Conservation (phyloP, 345 rosid species). For the Dipteronia dyeriana region DNA sequence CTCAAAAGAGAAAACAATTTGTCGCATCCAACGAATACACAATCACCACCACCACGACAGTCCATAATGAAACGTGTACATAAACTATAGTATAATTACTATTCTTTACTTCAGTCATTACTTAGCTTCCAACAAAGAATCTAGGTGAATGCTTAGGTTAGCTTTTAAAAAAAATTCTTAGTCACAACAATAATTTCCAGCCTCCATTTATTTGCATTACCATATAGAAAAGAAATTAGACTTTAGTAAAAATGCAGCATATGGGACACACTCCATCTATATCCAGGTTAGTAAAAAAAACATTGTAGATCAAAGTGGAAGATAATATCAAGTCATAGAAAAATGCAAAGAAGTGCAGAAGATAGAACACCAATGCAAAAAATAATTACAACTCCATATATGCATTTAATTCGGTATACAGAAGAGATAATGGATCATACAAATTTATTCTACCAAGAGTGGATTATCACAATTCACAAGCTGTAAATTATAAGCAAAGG, state of each 20-base stretch:
- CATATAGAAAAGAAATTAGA: not conserved
- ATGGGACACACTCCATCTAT: not conserved
- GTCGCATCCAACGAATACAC: not conserved
- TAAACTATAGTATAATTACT: not conserved
- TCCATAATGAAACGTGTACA: not conserved
- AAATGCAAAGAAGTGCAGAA: not conserved
- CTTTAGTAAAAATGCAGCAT: not conserved
- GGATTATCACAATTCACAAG: constrained; percentile 5
- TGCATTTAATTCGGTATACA: not conserved
- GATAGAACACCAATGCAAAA: not conserved
- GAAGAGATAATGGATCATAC: not conserved
- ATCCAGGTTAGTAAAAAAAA: constrained; percentile 3
- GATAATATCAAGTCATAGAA: not conserved
- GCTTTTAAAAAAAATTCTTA: too few species aligned
- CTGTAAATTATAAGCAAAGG: constrained; percentile 6
- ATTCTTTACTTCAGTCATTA: not conserved
- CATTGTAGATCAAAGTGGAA: not conserved
- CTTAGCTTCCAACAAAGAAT: constrained; percentile 1
- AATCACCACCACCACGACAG: not conserved
- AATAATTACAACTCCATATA: constrained; percentile 9
- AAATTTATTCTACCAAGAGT: not conserved
- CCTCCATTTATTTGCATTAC: not conserved
- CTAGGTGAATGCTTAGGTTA: not conserved
- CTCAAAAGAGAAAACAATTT: not conserved
- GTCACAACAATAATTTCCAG: not conserved